These are phyloP conservation scores for Boletus reticulatus DNA, from an alignment of 768 basidiomycete species.

Conservation along the genomic window DNA sequence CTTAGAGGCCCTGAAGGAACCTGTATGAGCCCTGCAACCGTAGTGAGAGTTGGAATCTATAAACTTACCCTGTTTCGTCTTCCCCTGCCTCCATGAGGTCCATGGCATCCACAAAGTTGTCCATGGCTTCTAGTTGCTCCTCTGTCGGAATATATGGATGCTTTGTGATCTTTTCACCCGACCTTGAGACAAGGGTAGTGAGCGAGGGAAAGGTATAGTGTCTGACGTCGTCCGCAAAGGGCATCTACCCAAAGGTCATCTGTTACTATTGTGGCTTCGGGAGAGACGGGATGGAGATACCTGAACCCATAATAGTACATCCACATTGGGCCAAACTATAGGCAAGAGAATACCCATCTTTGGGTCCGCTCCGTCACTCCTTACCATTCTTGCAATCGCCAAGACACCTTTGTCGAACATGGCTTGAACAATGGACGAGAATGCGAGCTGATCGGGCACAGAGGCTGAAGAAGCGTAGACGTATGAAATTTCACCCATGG, in stretches of 20 bases:
- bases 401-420: conserved; percentile 63
- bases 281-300: conserved; percentile 38
- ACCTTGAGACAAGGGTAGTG: conserved; percentile 66
- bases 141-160: conserved; percentile 85
- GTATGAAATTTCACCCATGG: conserved; percentile 84
- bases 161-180: conserved; percentile 66
- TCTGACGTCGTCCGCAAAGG: conserved; percentile 92
- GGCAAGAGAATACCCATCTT: conserved; percentile 83
- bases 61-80: conserved; percentile 67
- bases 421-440: conserved; percentile 85
- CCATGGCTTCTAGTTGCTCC: conserved; percentile 80
- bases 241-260: conserved; percentile 56
- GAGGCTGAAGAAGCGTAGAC: conserved; percentile 73
- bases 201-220: conserved; percentile 86
- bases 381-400: conserved; percentile 85
- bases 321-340: conserved; percentile 58
- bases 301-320: conserved; percentile 83
- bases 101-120: conserved; percentile 83
- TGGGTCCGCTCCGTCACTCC: conserved; percentile 68
- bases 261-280: background rate
- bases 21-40: conserved; percentile 1
- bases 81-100: conserved; percentile 76
- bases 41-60: background rate
- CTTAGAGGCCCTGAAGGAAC: conserved; percentile 45
- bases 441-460: conserved; percentile 72